phyloP scores from a whole-genome alignment of 805 yeast genomes.

The Maudiozyma pseudohumilis region DNA sequence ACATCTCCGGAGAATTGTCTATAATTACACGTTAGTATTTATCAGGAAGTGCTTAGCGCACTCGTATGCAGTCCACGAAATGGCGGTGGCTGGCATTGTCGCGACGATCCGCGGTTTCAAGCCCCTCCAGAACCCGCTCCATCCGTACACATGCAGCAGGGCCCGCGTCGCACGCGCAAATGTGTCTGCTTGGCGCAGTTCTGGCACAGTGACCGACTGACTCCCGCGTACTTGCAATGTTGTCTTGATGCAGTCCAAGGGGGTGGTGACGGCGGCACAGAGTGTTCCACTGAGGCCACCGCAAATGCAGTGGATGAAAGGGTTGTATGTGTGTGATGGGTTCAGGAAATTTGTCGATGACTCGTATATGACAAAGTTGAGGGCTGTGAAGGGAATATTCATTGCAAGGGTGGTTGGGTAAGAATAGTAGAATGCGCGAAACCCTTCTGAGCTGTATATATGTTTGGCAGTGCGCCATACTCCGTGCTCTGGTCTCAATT shows the following conservation, averaged over 20 bases:
- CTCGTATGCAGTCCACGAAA: slow-evolving; percentile 97
- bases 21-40: not conserved
- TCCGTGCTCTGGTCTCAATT: slow-evolving; percentile 30
- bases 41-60: slow-evolving; percentile 65
- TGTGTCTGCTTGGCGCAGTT: slow-evolving; percentile 47
- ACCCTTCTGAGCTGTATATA: slow-evolving; percentile 55
- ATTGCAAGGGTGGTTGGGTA: slow-evolving; percentile 91
- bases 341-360: slow-evolving; percentile 71
- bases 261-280: slow-evolving; percentile 95
- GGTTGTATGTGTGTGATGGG: slow-evolving; percentile 74
- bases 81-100: slow-evolving; percentile 96
- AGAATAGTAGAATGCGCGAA: slow-evolving; percentile 76
- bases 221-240: slow-evolving; percentile 74
- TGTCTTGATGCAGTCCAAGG: slow-evolving; percentile 90
- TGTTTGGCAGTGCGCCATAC: slow-evolving; percentile 27
- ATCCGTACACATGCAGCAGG: slow-evolving; percentile 52
- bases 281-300: slow-evolving; percentile 94
- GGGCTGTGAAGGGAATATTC: slow-evolving; percentile 91
- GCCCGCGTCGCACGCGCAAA: slow-evolving; percentile 65
- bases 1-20: not conserved
- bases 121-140: slow-evolving; percentile 69
- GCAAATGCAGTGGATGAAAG: slow-evolving; percentile 80
- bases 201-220: slow-evolving; percentile 32
- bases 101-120: slow-evolving; percentile 84
- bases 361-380: slow-evolving; percentile 91